Evolutionary conservation across 192 early-diverging fungal species (phyloP), one percentile per base, ranked within the genome.

Genomic region (Coemansia asiatica): DNA sequence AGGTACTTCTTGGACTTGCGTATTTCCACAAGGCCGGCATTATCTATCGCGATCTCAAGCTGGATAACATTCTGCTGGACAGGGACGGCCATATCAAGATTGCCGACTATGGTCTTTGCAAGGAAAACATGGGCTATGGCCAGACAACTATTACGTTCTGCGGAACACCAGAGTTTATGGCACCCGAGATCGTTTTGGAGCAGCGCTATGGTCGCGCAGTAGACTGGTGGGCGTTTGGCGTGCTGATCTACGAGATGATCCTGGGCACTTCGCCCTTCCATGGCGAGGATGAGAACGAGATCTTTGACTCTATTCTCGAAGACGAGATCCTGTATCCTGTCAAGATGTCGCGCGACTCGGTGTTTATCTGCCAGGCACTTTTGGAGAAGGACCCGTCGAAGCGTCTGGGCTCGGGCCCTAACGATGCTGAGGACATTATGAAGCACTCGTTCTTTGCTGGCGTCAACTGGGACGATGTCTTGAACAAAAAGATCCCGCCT

Each of bases 161-260:
- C 71, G 97, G 97, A 31, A 98, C 97, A 26, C 95, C 95, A 15
- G 97, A 98, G 75, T 98, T 97, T 66, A 98, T 98, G 95, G 95
- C 97, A 6, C 97, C 97, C 44, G 97, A 98, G 79, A 97, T 98
- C 56, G 83, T 98, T 28, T 79, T 90, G 61, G 97, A 97, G 76
- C 92, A 97, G 82, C 92, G 91, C 46, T 98, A 98, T 72, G 91
- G 89, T 13, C 87, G 92, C n/a, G 94, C 97, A 3, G 95, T 97
- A 2, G 97, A 98, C 79, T 98, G 97, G 97, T 98, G 97, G 97
- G 94, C 97, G 2, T 93, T 92, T 76, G 90, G 90, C 56, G 90
- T 92, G 10, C 78, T 92, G 64, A 90, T 92, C 60, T 92, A 92
- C 68, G 90, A 92, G 72, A 96, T 98, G 93, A 84, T 96, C 29